A percentile compares a stretch with the other conserved stretches of the same genome.
phyloP scores from a whole-genome alignment of 345 rosid species.

The Linum trigynum region DNA sequence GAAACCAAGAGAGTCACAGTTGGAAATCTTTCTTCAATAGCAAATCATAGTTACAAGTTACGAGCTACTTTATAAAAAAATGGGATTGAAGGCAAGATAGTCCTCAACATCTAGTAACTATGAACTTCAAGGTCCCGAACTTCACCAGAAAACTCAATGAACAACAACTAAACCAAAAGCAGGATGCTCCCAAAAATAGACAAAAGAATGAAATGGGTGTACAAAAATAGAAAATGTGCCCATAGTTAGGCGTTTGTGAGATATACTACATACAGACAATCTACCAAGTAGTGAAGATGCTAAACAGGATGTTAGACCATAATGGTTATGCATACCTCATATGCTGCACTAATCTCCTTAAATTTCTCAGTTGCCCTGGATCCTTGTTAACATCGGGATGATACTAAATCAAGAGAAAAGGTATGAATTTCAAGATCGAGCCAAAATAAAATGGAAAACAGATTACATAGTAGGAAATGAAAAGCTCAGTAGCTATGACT shows the following conservation, averaged over 20 bases:
- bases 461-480: background rate
- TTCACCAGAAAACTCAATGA: no score
- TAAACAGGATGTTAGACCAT: constrained; percentile 3
- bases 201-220: background rate
- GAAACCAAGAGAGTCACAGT: no score
- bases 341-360: constrained; percentile 94
- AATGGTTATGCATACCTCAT: constrained; percentile 65
- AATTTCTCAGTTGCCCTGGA: constrained; percentile 98
- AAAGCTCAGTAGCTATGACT: background rate
- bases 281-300: background rate
- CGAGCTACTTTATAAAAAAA: no score
- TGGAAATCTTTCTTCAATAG: no score
- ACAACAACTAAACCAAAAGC: no score
- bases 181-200: background rate
- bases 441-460: background rate
- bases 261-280: background rate
- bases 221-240: no score
- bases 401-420: constrained; percentile 33
- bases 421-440: constrained; percentile 11
- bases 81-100: no score
- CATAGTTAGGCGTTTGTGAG: background rate
- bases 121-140: no score
- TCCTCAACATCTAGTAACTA: no score
- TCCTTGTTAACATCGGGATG: constrained; percentile 99
- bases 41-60: no score